Evolutionary conservation across 768 basidiomycete species (phyloP).

Genomic region (Amanita molliuscula): DNA sequence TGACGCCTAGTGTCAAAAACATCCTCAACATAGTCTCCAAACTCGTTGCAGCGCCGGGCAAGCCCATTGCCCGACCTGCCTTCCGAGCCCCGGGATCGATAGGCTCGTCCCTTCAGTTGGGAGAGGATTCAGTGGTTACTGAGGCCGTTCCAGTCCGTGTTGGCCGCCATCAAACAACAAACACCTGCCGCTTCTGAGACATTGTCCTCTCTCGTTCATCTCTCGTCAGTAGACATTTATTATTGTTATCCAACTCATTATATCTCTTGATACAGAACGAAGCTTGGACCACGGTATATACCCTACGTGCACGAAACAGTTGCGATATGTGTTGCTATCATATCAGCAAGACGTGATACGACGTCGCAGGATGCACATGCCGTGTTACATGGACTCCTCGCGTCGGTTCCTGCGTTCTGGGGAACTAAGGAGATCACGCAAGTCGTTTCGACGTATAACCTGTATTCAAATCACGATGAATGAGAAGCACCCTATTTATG

Average conservation of each 20-base stretch:
- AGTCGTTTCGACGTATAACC: slow-evolving; percentile 40
- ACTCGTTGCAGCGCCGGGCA: slow-evolving; percentile 34
- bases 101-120: slow-evolving; percentile 41
- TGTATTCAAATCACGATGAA: too few species aligned
- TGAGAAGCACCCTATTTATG: too few species aligned
- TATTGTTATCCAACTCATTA: slow-evolving; percentile 5
- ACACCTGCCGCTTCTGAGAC: slow-evolving; percentile 26
- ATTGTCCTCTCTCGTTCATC: slow-evolving; percentile 43
- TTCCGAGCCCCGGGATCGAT: slow-evolving; percentile 53
- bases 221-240: slow-evolving; percentile 39
- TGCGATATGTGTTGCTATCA: slow-evolving; percentile 38
- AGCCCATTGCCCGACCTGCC: slow-evolving; percentile 31
- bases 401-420: slow-evolving; percentile 79
- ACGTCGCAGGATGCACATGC: slow-evolving; percentile 24
- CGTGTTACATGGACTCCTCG: slow-evolving; percentile 60
- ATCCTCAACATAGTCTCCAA: slow-evolving; percentile 42
- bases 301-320: slow-evolving; percentile 73
- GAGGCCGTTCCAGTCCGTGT: slow-evolving; percentile 47
- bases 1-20: slow-evolving; percentile 37
- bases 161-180: slow-evolving; percentile 36
- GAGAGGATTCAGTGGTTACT: slow-evolving; percentile 60
- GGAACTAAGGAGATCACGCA: slow-evolving; percentile 45
- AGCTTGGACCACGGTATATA: slow-evolving; percentile 82
- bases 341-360: slow-evolving; percentile 22
- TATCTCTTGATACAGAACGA: slow-evolving; percentile 33